Evolutionary conservation across 192 early-diverging fungal genomes (phyloP).

Genomic region (Phycomyces blakesleeanus): DNA sequence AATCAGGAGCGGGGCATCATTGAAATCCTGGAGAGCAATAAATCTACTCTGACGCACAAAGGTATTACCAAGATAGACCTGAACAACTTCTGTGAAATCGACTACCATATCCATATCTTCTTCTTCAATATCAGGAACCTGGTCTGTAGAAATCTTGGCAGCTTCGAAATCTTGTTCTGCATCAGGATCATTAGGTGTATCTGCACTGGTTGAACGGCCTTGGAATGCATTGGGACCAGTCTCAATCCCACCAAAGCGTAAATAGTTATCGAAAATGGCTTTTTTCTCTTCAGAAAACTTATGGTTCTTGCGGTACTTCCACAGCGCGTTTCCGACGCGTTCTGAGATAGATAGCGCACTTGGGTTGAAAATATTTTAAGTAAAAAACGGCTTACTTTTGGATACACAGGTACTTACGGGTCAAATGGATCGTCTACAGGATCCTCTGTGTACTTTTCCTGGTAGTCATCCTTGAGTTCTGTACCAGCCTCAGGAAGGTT

Average conservation of each 20-base stretch:
- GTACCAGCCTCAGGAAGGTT: slow-evolving; percentile 35
- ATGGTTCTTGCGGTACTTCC: slow-evolving; percentile 51
- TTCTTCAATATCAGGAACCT: slow-evolving; percentile 36
- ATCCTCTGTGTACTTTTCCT: slow-evolving; percentile 30
- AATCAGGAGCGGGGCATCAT: slow-evolving; percentile 38
- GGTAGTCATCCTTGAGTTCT: slow-evolving; percentile 23
- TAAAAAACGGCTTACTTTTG: background rate
- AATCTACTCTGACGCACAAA: slow-evolving; percentile 44
- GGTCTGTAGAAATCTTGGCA: slow-evolving; percentile 31
- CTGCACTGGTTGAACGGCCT: slow-evolving; percentile 34
- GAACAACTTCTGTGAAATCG: slow-evolving; percentile 37
- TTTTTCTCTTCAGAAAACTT: slow-evolving; percentile 40
- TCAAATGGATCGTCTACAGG: slow-evolving; percentile 40
- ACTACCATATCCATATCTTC: slow-evolving; percentile 40
- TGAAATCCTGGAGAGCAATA: slow-evolving; percentile 45
- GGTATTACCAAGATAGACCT: slow-evolving; percentile 48
- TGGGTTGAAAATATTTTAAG: background rate
- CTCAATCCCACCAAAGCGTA: slow-evolving; percentile 50
- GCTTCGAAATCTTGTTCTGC: slow-evolving; percentile 44
- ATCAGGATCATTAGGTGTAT: slow-evolving; percentile 27
- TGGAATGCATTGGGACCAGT: slow-evolving; percentile 48
- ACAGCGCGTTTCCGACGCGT: slow-evolving; percentile 49
- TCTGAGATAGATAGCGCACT: slow-evolving; percentile 42
- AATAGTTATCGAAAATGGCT: slow-evolving; percentile 45
- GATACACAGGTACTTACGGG: slow-evolving; percentile 30